Base-by-base conservation (phyloP, 768 basidiomycete species). In the Tephrocybe sp. region DNA sequence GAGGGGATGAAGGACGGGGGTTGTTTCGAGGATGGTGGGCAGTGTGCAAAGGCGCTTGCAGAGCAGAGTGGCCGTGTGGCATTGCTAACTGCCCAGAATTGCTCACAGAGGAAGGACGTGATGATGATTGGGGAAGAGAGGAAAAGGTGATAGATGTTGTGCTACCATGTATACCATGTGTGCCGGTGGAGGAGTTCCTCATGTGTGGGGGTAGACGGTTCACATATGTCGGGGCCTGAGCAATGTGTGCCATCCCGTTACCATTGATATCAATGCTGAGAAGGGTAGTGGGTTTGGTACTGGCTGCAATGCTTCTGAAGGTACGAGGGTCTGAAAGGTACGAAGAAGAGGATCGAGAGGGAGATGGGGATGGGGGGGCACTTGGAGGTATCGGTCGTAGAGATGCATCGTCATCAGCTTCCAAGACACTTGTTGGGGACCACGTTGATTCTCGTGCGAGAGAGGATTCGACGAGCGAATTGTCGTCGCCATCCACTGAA, bases 391-490 rank as follows among this genome's bases (percentile, higher is more conserved):
- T 68, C 3, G 94, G 93, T 24, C 93, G 82, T 13, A 97, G 66
- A 30, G 92, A 95, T 9, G 95, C 95, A 61, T 97, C 93, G 47
- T 97, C 95, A 62, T 97, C 94, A 13, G 93, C 94, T 67, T 91
- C 91, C 24, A 83, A 66, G 36, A 77, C 75, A 56, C 85, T 88
- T 13, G 81, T 72, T 36, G 87, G 89, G 7, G 89, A 91, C 86
- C 88, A 91, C 38, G 79, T 78, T 3, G 90, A 91, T 52, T 86
- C 84, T 43, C 82, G 78, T 39, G 86, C 84, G 45, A 78, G 62
- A 19, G 83, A 88, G 3, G 81, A 86, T 16, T 72, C 70, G 46
- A 71, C 76, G 25, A 74, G 56, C 21, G 75, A 76, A 23, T 69
- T 67, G 16, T 73, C 77, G 38, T 78, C 77, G 41, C 71, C 71